These are phyloP conservation scores for Acer campestre DNA, from an alignment of 345 rosid genomes.

Conservation along the genomic window DNA sequence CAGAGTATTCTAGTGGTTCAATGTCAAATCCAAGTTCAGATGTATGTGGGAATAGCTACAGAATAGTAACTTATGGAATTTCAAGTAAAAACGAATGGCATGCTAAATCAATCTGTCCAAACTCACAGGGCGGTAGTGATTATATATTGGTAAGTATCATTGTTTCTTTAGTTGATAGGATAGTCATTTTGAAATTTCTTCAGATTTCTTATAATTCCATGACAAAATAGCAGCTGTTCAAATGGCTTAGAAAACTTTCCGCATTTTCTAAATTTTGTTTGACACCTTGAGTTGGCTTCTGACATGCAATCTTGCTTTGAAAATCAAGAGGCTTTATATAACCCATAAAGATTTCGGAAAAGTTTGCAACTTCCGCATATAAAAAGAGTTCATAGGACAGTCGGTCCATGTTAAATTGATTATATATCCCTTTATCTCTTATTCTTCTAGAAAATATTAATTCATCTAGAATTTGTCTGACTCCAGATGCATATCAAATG, in stretches of 20 bases:
- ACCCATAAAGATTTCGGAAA: not conserved
- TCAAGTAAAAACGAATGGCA: conserved; percentile 38
- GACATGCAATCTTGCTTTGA: not conserved
- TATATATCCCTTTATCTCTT: not conserved
- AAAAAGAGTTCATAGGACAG: not conserved
- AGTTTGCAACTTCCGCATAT: not conserved
- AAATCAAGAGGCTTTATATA: not conserved
- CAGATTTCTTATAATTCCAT: not conserved
- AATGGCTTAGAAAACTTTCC: not conserved
- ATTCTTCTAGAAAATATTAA: too few species aligned
- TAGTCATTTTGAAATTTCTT: not conserved
- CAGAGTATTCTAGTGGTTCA: conserved; percentile 7
- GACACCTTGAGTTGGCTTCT: not conserved
- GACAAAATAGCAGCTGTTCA: not conserved
- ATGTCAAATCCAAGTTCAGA: conserved; percentile 18
- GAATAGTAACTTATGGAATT: conserved; percentile 27
- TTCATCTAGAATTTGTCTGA: not conserved
- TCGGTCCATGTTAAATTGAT: not conserved
- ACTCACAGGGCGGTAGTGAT: conserved; percentile 35
- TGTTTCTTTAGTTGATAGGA: not conserved
- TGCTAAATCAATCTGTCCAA: conserved; percentile 31
- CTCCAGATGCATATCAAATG: not conserved
- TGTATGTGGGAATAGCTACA: conserved; percentile 5
- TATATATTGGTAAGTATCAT: conserved; percentile 29
- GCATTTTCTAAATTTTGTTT: not conserved